A percentile compares a stretch with the other conserved stretches of the same genome.
phyloP scores from a whole-genome alignment of 306 rosid genomes.

The Vigna hirtella region DNA sequence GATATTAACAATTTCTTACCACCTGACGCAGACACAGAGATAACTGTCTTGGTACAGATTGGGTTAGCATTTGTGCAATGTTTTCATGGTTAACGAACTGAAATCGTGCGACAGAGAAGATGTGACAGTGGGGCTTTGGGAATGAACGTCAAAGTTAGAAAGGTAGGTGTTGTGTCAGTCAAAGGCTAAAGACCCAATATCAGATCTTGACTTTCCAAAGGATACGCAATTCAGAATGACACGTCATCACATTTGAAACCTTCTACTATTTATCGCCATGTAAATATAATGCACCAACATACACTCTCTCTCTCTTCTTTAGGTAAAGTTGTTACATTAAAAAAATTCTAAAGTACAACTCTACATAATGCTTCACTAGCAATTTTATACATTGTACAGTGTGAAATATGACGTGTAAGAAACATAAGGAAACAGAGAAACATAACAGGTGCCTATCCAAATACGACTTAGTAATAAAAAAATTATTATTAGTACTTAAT shows the following conservation, averaged over 20 bases:
- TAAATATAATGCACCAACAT: background rate
- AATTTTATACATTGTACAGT: no score
- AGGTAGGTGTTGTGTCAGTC: background rate
- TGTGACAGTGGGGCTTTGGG: background rate
- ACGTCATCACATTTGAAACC: conserved; percentile 23
- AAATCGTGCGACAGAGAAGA: background rate
- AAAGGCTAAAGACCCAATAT: conserved; percentile 16
- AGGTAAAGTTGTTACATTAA: no score
- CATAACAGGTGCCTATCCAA: no score
- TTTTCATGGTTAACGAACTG: background rate
- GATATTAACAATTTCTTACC: no score
- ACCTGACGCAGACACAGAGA: background rate
- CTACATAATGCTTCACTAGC: no score
- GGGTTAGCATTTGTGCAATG: background rate
- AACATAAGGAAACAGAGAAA: no score
- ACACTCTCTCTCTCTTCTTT: background rate
- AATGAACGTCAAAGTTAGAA: background rate
- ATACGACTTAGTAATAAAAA: no score
- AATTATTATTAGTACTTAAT: no score
- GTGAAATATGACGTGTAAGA: no score
- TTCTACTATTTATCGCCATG: background rate
- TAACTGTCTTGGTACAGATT: background rate
- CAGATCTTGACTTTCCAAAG: background rate
- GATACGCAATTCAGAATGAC: conserved; percentile 13
- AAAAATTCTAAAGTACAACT: no score